Base-by-base conservation (phyloP, 306 rosid species). In the Elaeagnus macrophylla region DNA sequence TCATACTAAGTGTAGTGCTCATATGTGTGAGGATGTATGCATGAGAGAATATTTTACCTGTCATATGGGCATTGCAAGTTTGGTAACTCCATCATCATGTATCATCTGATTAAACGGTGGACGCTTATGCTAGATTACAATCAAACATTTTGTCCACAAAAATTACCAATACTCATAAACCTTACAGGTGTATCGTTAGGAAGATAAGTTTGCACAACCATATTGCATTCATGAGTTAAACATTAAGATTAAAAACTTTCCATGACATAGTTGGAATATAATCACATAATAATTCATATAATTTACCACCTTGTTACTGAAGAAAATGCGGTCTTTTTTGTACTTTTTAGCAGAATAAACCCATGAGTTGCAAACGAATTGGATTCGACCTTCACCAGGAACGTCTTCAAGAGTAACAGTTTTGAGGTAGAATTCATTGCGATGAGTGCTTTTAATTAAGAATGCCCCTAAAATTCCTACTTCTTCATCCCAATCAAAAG, bases 131-230 rank as follows among this genome's bases (percentile, higher is more conserved):
- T n/a, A n/a, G n/a, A n/a, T n/a, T n/a, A n/a, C n/a, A n/a, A n/a
- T n/a, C n/a, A n/a, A n/a, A n/a, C n/a, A n/a, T n/a, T n/a, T n/a
- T n/a, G n/a, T n/a, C n/a, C n/a, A n/a, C n/a, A n/a, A n/a, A n/a
- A n/a, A n/a, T n/a, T n/a, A n/a, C n/a, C n/a, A n/a, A n/a, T n/a
- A n/a, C n/a, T n/a, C n/a, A n/a, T n/a, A n/a, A n/a, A n/a, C n/a
- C n/a, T n/a, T n/a, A n/a, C n/a, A n/a, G 96, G 96, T n/a, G 83
- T 88, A 13, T 84, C 75, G 54, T 72, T 71, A 32, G 85, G 96
- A 65, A 84, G 87, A 54, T 77, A 84, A 25, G 89, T 67, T 94
- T 87, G 60, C 68, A 47, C 18, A 53, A 65, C 45, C 2, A 18
- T 40, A 72, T 20, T 0, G 43, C 19, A 43, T 15, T 25, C 54